phyloP scores from a whole-genome alignment of 306 rosid genomes.

The Bauhinia variegata region DNA sequence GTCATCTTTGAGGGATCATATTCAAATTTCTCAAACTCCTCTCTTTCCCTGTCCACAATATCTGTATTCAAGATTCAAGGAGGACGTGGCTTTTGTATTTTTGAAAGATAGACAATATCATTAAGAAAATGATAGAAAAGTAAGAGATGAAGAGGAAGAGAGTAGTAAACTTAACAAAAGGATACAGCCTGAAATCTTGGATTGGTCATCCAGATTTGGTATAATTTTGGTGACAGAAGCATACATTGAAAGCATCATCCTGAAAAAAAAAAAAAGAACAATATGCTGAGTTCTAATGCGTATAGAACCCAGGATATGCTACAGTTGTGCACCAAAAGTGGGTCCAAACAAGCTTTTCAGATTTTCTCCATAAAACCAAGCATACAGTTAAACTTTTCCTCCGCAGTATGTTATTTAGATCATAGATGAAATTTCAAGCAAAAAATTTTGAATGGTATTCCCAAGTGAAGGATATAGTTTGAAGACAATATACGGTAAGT shows the following conservation, averaged over 20 bases:
- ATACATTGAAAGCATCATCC: slow-evolving; percentile 85
- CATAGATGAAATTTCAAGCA: background rate
- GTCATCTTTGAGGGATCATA: slow-evolving; percentile 54
- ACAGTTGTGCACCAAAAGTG: background rate
- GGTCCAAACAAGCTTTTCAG: background rate
- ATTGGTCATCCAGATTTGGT: slow-evolving; percentile 69
- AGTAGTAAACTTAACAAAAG: slow-evolving; percentile 44
- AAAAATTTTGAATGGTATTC: no score
- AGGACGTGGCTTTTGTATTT: slow-evolving; percentile 25
- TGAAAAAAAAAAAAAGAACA: slow-evolving; percentile 48
- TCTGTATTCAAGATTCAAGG: slow-evolving; percentile 60
- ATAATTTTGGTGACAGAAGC: slow-evolving; percentile 87
- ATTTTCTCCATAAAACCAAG: no score
- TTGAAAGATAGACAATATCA: slow-evolving; percentile 1
- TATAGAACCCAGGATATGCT: background rate
- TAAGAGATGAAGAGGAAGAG: background rate
- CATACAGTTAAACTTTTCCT: background rate
- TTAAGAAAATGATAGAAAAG: slow-evolving; percentile 9
- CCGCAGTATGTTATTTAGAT: background rate
- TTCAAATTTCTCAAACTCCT: slow-evolving; percentile 62
- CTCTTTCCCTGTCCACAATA: slow-evolving; percentile 71
- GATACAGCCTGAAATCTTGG: slow-evolving; percentile 89
- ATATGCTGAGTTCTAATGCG: slow-evolving; percentile 21
- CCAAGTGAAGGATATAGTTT: background rate
- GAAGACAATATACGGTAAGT: background rate